Evolutionary conservation across 129 eudicot genomes (phyloP), one percentile per base, ranked within the genome.

Genomic region (Centella asiatica): DNA sequence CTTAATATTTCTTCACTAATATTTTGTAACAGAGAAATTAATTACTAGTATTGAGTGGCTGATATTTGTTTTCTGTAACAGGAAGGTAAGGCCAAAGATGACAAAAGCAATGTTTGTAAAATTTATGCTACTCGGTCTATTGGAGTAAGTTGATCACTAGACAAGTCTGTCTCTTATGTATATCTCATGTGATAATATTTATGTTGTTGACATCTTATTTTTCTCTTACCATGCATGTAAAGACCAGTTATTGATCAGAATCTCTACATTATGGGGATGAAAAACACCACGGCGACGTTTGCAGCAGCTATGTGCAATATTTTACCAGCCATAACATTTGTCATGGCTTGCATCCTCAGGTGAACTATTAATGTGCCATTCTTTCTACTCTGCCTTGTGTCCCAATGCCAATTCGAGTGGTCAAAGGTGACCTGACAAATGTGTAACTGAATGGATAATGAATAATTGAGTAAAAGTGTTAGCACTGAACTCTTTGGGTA

Each of bases 241-340:
- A 87, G 98, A 85, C 98, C 98, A 42, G 98, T 90, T 52, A 87
- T 90, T 22, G 98, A 90, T 69, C 98, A 90, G 68, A 90, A 90
- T 78, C 78, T 92, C 14, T 87, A 81, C 58, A 77, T 82, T 69
- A 60, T 78, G 70, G 99, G 96, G 76, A 76, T 92, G 95, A 84
- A 82, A 68, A 83, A 90, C 74, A 92, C 99, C 32, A 81, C 99
- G 47, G 99, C 99, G 44, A 87, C 99, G 27, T 92, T 92, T 76
- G 92, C 94, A 39, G 88, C 85, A 33, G 88, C 99, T 20, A 80
- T 87, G 95, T 71, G 81, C 62, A 92, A 92, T 72, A 79, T 84
- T 60, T 92, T 92, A 69, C 96, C 99, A 3, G 99, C 99, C 73
- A 81, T 92, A 48, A 92, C 99, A 37, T 84, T 92, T 76, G 50